Base-by-base conservation (phyloP, 768 basidiomycete species). In the Termitomyces sp. region DNA sequence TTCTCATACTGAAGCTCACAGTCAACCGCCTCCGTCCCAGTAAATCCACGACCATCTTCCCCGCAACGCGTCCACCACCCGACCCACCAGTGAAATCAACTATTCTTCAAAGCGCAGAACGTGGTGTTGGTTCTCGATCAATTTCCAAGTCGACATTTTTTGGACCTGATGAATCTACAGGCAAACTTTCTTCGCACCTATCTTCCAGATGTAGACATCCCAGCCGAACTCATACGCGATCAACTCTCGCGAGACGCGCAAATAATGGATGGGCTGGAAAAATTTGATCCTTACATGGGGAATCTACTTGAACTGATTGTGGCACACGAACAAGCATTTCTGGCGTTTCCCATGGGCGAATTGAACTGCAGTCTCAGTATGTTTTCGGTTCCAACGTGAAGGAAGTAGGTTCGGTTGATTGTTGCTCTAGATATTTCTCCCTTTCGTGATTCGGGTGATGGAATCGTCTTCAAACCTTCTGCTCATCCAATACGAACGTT, bases 191-290 rank as follows among this genome's bases (percentile, higher is more conserved):
- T 92, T 46, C 82, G 87, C 44, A 85, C 82, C 4, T 79, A 81
- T 68, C 78, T 87, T 53, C 89, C 90, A 1, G 89, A 92, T 58
- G 76, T 87, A 16, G 88, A 91, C 58, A 74, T 93, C n/a, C 73
- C 87, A 7, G 71, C 80, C n/a, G 84, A 89, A 40, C 71, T 92
- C 23, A 76, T 92, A 44, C 69, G 81, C 50, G 79, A 82, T 27
- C 77, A 85, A 56, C 69, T 90, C 19, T 69, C 74, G 12, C 71
- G 74, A 50, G 83, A 86, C 45, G 71, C 75, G 12, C 70, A 65
- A 41, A 60, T 71, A 49, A 56, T 63, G 37, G 68, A 65, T 23
- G 62, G 69, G n/a, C 65, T 79, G 16, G 64, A 73, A 29, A 56
- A 57, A 12, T 87, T 86, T 45, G 82, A 91, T 64, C 86, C 86